phyloP scores from a whole-genome alignment of 306 rosid genomes.

The Acmispon strigosus region DNA sequence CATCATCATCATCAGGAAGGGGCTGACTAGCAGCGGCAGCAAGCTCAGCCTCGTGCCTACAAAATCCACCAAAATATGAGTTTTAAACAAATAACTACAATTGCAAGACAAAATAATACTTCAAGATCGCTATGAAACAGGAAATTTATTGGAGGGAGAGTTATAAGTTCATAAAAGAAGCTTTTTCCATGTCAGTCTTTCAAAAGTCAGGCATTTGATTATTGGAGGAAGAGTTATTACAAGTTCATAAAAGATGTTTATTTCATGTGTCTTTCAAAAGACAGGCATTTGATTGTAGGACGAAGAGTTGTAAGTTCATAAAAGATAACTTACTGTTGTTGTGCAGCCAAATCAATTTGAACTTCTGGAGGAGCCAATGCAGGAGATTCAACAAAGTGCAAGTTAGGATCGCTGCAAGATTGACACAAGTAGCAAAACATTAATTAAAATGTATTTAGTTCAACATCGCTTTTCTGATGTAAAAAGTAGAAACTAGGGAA shows the following conservation, averaged over 20 bases:
- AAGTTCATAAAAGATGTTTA: no score
- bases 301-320: neutral
- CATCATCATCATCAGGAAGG: constrained; percentile 73
- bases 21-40: constrained; percentile 60
- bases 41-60: constrained; percentile 69
- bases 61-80: neutral
- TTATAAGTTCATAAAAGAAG: neutral
- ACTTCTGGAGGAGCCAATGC: constrained; percentile 87
- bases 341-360: constrained; percentile 59
- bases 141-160: neutral
- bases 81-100: no score
- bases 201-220: no score
- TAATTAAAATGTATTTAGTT: neutral
- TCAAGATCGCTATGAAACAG: neutral
- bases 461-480: neutral
- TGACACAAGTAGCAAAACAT: neutral
- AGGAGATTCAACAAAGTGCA: constrained; percentile 77
- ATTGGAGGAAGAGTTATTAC: no score
- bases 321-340: constrained; percentile 44
- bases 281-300: neutral
- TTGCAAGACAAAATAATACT: neutral
- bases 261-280: no score
- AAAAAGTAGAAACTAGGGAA: neutral
- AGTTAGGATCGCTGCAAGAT: constrained; percentile 52
- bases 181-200: no score